Conservation (phyloP, 305 asterid species). For the Striga hermonthica region DNA sequence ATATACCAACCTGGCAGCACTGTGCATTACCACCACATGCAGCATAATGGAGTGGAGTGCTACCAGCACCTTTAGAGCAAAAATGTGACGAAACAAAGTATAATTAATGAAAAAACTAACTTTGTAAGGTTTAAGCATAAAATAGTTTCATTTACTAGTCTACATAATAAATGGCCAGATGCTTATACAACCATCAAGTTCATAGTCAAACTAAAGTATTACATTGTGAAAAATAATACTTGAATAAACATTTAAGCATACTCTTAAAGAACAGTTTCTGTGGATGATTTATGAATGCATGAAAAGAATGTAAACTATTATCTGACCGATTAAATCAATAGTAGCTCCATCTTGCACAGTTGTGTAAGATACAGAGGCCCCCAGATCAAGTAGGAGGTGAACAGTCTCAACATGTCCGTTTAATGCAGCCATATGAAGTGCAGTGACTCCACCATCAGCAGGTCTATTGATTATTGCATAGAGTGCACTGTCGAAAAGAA, state of each 20-base stretch:
- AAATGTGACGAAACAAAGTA: not conserved
- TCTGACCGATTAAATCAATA: slow-evolving; percentile 70
- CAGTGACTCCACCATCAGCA: slow-evolving; percentile 86
- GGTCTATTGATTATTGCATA: slow-evolving; percentile 59
- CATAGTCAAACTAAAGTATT: no score
- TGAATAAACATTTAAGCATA: no score
- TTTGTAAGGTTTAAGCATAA: not conserved
- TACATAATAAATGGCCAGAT: no score
- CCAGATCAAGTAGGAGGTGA: slow-evolving; percentile 71
- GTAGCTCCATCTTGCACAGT: slow-evolving; percentile 78
- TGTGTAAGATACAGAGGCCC: slow-evolving; percentile 55
- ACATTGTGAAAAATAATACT: no score
- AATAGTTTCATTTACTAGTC: not conserved
- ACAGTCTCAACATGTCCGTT: slow-evolving; percentile 77
- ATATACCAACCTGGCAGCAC: slow-evolving; percentile 65
- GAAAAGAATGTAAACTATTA: not conserved
- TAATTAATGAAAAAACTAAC: not conserved
- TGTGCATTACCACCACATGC: slow-evolving; percentile 81
- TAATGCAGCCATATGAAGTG: slow-evolving; percentile 90
- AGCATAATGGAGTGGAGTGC: slow-evolving; percentile 85
- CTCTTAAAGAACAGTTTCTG: no score
- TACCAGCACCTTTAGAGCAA: slow-evolving; percentile 62
- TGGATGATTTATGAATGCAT: no score
- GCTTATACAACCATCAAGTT: no score
- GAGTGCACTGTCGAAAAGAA: slow-evolving; percentile 46